Evolutionary conservation across 2,329 filamentous ascomycete species (phyloP).

Genomic region (Cytospora piceae): DNA sequence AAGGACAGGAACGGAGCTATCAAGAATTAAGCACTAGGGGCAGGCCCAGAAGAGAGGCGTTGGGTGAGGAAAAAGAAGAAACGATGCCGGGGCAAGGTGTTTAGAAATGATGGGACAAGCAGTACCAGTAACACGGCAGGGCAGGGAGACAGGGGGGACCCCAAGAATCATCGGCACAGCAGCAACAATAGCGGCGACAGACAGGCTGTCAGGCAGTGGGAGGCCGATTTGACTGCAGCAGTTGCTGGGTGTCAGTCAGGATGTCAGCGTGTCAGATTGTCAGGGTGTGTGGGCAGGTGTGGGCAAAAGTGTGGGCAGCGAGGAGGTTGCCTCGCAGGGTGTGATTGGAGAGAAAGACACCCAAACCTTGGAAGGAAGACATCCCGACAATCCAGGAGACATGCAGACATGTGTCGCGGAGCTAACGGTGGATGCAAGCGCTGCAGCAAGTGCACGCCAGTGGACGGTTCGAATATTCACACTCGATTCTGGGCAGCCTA

Average conservation of each 20-base stretch:
- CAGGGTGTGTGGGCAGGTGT: background rate
- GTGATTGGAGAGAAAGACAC: background rate
- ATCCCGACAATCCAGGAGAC: background rate
- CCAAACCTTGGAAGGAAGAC: background rate
- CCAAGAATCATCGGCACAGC: constrained; percentile 17
- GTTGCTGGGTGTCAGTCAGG: constrained; percentile 15
- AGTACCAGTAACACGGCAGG: background rate
- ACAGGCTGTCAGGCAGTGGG: no score
- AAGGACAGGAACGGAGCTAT: background rate
- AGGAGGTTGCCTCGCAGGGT: background rate
- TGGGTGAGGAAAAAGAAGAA: constrained; percentile 6
- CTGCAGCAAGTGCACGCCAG: constrained; percentile 3
- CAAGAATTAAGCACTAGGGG: background rate
- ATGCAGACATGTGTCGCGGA: constrained; percentile 3
- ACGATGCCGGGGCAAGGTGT: constrained; percentile 10
- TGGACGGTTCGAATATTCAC: constrained; percentile 4
- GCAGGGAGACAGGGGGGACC: background rate
- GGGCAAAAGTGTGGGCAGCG: background rate
- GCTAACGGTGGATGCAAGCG: constrained; percentile 17
- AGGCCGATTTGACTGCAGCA: constrained; percentile 18
- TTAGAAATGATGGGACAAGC: constrained; percentile 1
- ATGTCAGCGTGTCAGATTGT: constrained; percentile 1
- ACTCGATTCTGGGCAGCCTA: constrained; percentile 11
- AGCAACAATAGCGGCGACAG: background rate
- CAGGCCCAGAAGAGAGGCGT: constrained; percentile 8